phyloP scores from a whole-genome alignment of 148 eudicot genomes.

The Suaeda aralocaspica region DNA sequence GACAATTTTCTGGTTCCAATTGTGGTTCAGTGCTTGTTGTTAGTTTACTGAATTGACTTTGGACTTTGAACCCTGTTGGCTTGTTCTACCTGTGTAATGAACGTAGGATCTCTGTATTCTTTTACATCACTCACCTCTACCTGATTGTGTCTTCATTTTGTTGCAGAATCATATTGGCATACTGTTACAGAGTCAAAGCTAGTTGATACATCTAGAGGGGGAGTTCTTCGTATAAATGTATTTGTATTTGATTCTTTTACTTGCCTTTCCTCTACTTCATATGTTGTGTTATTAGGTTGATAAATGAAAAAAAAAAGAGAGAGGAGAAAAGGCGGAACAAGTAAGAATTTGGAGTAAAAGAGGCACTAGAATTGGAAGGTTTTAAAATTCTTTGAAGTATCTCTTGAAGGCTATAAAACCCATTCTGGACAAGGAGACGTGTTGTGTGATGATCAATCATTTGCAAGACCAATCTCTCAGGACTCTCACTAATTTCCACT shows the following conservation, averaged over 20 bases:
- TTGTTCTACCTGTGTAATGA: not conserved
- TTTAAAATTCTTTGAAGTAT: too few relatives aligned
- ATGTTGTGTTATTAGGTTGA: too few relatives aligned
- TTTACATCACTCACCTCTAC: not conserved
- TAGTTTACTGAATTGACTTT: not conserved
- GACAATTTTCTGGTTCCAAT: not conserved
- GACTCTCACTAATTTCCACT: too few relatives aligned
- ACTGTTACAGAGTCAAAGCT: slow-evolving; percentile 69
- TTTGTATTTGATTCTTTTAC: slow-evolving; percentile 15
- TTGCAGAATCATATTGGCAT: slow-evolving; percentile 64
- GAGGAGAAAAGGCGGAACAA: too few relatives aligned
- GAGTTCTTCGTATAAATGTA: slow-evolving; percentile 70
- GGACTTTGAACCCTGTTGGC: not conserved
- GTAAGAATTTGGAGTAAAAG: too few relatives aligned
- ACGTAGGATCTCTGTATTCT: not conserved
- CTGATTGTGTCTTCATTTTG: not conserved
- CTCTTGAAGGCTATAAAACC: too few relatives aligned
- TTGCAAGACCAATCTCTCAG: too few relatives aligned
- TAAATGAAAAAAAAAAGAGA: too few relatives aligned
- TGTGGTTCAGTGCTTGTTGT: too few relatives aligned
- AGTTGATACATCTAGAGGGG: slow-evolving; percentile 93
- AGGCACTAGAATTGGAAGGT: too few relatives aligned
- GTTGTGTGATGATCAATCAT: too few relatives aligned
- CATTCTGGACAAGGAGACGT: too few relatives aligned
- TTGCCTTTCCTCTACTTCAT: not conserved